phyloP scores from a whole-genome alignment of 805 yeast genomes.

The Wickerhamiella qilinensis region DNA sequence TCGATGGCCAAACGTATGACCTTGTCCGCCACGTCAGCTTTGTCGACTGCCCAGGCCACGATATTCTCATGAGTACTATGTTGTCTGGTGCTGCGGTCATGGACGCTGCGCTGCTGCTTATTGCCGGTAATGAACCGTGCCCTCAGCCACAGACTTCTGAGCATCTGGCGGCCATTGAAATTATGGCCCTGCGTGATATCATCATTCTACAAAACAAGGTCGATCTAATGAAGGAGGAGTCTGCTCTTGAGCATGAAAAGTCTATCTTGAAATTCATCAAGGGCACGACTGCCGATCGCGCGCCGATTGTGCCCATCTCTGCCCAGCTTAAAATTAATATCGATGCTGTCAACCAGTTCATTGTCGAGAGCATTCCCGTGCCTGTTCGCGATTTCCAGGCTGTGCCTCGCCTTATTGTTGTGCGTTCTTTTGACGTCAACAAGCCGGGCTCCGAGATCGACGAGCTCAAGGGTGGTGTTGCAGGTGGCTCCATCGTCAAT shows the following conservation, averaged over 20 bases:
- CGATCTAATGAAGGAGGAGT: slow-evolving; percentile 94
- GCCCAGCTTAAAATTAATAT: slow-evolving; percentile 98
- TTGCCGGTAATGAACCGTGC: slow-evolving; percentile 98
- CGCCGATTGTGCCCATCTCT: slow-evolving; percentile 96
- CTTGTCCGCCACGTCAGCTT: slow-evolving; percentile 93
- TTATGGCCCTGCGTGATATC: slow-evolving; percentile 95
- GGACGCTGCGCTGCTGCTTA: slow-evolving; percentile 94
- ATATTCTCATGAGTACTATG: slow-evolving; percentile 99
- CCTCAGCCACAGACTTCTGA: slow-evolving; percentile 99
- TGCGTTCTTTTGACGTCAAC: slow-evolving; percentile 96
- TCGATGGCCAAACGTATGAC: slow-evolving; percentile 73
- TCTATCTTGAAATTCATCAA: slow-evolving; percentile 82
- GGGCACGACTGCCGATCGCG: slow-evolving; percentile 98
- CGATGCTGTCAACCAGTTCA: slow-evolving; percentile 94
- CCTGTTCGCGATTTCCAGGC: slow-evolving; percentile 92
- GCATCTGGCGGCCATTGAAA: slow-evolving; percentile 98
- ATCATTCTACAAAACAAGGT: slow-evolving; percentile 95
- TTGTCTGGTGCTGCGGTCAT: slow-evolving; percentile 99
- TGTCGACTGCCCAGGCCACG: slow-evolving; percentile 99
- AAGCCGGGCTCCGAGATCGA: slow-evolving; percentile 97
- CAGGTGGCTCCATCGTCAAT: slow-evolving; percentile 94
- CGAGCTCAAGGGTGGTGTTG: slow-evolving; percentile 98
- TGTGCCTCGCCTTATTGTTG: slow-evolving; percentile 87
- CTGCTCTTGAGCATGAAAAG: slow-evolving; percentile 89
- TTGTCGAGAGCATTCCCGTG: slow-evolving; percentile 88